Percentiles rank a stretch among this genome's conserved stretches.
These are phyloP conservation scores for Boeremia lycopersici DNA, from an alignment of 2,329 filamentous ascomycete genomes.

Conservation along the genomic window DNA sequence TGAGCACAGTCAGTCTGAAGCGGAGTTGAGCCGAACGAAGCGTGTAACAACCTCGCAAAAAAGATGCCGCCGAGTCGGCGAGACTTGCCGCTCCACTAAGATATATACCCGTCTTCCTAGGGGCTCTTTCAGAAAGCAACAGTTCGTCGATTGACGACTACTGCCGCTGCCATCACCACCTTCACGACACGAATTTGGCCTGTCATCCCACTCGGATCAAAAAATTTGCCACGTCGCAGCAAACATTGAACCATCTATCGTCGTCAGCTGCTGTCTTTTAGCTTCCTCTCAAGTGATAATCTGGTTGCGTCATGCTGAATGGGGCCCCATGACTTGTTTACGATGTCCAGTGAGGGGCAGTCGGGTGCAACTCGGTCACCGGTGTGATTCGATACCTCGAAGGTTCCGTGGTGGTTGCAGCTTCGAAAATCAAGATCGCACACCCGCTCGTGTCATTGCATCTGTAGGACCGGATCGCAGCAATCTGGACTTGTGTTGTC, in stretches of 20 bases:
- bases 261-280: conserved; percentile 10
- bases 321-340: conserved; percentile 8
- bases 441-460: conserved; percentile 6
- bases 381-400: conserved; percentile 5
- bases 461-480: neutral
- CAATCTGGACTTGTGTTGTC: conserved; percentile 6
- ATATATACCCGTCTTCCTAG: too few species aligned
- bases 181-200: neutral
- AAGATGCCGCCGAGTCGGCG: too few species aligned
- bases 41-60: too few species aligned
- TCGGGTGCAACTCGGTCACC: conserved; percentile 15
- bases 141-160: too few species aligned
- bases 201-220: neutral
- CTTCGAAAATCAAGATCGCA: neutral
- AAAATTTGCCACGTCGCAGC: neutral
- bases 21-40: too few species aligned
- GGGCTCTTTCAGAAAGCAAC: too few species aligned
- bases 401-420: neutral
- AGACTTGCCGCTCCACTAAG: too few species aligned
- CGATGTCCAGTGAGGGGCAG: neutral
- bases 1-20: too few species aligned
- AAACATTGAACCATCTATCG: neutral
- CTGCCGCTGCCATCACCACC: too few species aligned
- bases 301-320: conserved; percentile 5
- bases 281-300: neutral